Evolutionary conservation across 2,329 filamentous ascomycete genomes (phyloP), one percentile per base, ranked within the genome.

Genomic region (Cadophora sp.): DNA sequence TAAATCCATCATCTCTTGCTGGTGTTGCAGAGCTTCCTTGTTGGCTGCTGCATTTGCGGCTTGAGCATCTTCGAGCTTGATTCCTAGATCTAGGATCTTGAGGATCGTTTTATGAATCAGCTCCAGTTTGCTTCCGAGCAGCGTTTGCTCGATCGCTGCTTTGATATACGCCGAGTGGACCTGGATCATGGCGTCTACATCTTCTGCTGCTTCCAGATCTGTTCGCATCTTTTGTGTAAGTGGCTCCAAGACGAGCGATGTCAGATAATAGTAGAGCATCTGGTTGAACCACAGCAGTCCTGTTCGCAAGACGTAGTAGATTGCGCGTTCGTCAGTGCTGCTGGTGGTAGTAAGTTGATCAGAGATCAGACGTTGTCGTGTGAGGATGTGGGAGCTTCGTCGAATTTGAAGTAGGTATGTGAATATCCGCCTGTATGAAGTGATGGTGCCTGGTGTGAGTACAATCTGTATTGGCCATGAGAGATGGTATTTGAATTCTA

Each of bases 131-230:
- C 83, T 80, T 0, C 90, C 88, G 0, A 97, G 85, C 27, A 96
- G 86, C 11, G 91, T 88, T 71, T 93, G 89, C 37, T 89, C 86
- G 66, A 89, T 82, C 12, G 96, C 80, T 1, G 84, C 84, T 55
- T 83, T 84, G 55, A 91, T 81, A 74, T 91, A 95, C 0, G 79
- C 77, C 4, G 86, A 80, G 76, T 97, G 94, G 0, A 89, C 84
- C 1, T 80, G 80, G 29, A 94, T 89, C 92, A 97, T 97, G 29
- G 86, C 86, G 76, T 97, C 93, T 11, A 97, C 88, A 72, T 95
- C 93, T 29, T 85, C 83, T 0, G 92, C 88, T 6, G 81, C 80
- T 16, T 80, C 79, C 62, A 97, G 84, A 0, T 84, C 81, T 2
- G 79, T 77, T 6, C 81, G 81, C 81, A 97, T 86, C 34, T 83